Conservation (phyloP, 2,329 filamentous ascomycete genomes). For the Blastomyces silverae region DNA sequence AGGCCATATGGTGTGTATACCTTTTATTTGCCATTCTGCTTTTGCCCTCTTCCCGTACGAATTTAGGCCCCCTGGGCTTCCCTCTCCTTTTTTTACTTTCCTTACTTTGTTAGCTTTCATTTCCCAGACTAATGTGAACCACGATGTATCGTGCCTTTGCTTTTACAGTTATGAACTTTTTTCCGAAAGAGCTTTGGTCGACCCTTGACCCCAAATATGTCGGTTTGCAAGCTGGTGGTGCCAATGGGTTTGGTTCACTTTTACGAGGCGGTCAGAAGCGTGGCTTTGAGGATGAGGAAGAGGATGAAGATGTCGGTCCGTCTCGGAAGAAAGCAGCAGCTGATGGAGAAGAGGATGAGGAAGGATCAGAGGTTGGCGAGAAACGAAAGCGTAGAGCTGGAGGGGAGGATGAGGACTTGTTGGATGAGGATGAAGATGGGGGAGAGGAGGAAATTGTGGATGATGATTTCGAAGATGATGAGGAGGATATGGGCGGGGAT, state of each 20-base stretch:
- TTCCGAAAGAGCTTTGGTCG: constrained; percentile 53
- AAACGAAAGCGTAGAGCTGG: constrained; percentile 30
- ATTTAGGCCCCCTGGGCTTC: background rate
- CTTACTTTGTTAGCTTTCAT: background rate
- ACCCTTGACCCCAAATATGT: constrained; percentile 44
- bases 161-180: constrained; percentile 48
- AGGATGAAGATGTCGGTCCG: constrained; percentile 20
- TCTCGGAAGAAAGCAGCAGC: constrained; percentile 29
- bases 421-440: constrained; percentile 43
- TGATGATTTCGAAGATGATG: constrained; percentile 55
- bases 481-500: constrained; percentile 53
- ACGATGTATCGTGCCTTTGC: background rate
- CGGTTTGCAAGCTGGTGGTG: constrained; percentile 32
- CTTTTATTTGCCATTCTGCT: background rate
- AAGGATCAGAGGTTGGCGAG: constrained; percentile 28
- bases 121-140: background rate
- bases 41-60: background rate
- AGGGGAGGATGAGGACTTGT: constrained; percentile 39
- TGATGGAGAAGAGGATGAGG: constrained; percentile 32
- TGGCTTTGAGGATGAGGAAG: constrained; percentile 40
- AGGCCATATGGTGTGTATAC: constrained; percentile 48
- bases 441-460: constrained; percentile 50
- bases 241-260: constrained; percentile 28
- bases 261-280: constrained; percentile 28
- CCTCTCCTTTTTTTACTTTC: background rate